Conservation (phyloP, 495 filamentous ascomycete species). For the Penicillium tannophilum region DNA sequence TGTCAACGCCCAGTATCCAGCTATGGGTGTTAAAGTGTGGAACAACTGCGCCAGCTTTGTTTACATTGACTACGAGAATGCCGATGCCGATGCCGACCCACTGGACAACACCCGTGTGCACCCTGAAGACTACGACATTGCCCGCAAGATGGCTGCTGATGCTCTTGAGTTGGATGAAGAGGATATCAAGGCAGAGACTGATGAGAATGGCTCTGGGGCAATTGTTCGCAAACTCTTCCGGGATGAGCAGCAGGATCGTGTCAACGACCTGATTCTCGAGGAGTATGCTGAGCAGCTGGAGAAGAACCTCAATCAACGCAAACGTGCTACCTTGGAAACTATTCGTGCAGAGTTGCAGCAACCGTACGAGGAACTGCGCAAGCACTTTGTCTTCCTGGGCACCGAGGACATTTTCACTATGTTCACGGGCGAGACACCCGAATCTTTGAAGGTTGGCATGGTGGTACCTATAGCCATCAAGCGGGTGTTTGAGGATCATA, state of each 20-base stretch:
- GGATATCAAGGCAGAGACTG: slow-evolving; percentile 90
- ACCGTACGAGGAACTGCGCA: slow-evolving; percentile 91
- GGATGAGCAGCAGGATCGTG: slow-evolving; percentile 88
- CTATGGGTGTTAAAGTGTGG: slow-evolving; percentile 88
- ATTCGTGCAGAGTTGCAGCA: slow-evolving; percentile 91
- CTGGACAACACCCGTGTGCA: slow-evolving; percentile 96
- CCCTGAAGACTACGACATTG: slow-evolving; percentile 96
- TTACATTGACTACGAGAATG: slow-evolving; percentile 80
- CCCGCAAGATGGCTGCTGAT: slow-evolving; percentile 97
- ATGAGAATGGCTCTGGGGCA: slow-evolving; percentile 83
- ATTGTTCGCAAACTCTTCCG: slow-evolving; percentile 91
- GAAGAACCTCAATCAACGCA: slow-evolving; percentile 86
- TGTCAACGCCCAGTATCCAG: slow-evolving; percentile 76
- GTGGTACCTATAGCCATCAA: slow-evolving; percentile 87
- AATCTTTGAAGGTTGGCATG: slow-evolving; percentile 84
- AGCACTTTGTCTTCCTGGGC: slow-evolving; percentile 69
- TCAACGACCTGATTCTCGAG: slow-evolving; percentile 94
- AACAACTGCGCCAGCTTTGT: slow-evolving; percentile 96
- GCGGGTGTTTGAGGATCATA: slow-evolving; percentile 84
- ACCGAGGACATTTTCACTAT: slow-evolving; percentile 92
- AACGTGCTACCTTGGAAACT: slow-evolving; percentile 93
- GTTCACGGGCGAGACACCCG: slow-evolving; percentile 89
- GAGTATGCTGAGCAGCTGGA: slow-evolving; percentile 97
- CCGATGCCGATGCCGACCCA: slow-evolving; percentile 78
- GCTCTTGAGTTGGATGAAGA: slow-evolving; percentile 95